Evolutionary conservation across 352 stramenopile genomes (phyloP), one percentile per base, ranked within the genome.

Genomic region (Globisporangium apiculatum): DNA sequence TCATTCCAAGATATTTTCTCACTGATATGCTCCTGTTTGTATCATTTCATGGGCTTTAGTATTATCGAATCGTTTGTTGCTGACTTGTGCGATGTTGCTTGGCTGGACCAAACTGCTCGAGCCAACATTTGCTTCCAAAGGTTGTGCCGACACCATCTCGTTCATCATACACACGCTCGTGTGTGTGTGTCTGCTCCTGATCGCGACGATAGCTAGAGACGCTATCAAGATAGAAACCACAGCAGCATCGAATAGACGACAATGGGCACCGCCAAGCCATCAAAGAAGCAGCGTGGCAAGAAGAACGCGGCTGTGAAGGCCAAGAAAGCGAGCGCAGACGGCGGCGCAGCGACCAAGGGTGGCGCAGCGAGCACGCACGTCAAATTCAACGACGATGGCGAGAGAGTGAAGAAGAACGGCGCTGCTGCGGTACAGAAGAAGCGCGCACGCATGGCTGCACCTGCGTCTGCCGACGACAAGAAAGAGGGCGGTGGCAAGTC

Each of bases 271-370:
- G 58, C 66, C 7, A 91, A 87, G 61, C 78, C 68, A 48, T 91
- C 80, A 18, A 88, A 91, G 76, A 91, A 91, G 69, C 78, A 89
- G 65, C 78, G 80, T 48, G 76, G 76, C 58, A 89, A 89, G 73
- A 64, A 76, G 49, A 91, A 89, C 58, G 66, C 69, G 36, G 64
- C 58, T 31, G 31, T 51, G 17, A 75, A 70, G 42, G 57, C 52
- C 47, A 74, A 67, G 58, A 64, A 64, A 24, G 52, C 36, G 42
- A 52, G 17, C 35, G 15, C 53, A 14, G n/a, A 47, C 24, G 24
- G 24, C 3, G 42, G 12, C 18, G 12, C 42, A 31, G n/a, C 45
- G 14, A 54, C 9, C 18, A 48, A 17, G 36, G n/a, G 7, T n/a
- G 24, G 12, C 37, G 14, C 14, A 18, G 38, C 52, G 58, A 65